Percentiles rank a stretch among this genome's conserved stretches.
These are phyloP conservation scores for Dacryopinax primogenitus DNA, from an alignment of 768 basidiomycete genomes.

Conservation along the genomic window DNA sequence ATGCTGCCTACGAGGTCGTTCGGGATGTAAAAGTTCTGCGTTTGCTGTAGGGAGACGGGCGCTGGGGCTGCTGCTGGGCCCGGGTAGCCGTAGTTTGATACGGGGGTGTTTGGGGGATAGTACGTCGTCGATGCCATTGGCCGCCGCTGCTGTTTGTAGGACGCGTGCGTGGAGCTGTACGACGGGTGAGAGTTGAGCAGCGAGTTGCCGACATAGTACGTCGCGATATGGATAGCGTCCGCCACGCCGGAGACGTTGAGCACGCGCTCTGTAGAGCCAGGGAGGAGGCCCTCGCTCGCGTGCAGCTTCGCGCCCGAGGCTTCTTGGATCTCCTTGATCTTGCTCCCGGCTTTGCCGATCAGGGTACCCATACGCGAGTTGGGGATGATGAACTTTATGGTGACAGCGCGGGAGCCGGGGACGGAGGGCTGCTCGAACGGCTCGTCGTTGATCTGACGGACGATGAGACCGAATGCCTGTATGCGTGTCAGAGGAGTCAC, in stretches of 20 bases:
- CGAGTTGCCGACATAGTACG: slow-evolving; percentile 98
- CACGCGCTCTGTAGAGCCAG: slow-evolving; percentile 98
- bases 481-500: not conserved
- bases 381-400: slow-evolving; percentile 99
- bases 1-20: slow-evolving; percentile 95
- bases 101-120: slow-evolving; percentile 23
- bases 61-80: slow-evolving; percentile 24
- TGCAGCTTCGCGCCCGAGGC: slow-evolving; percentile 92
- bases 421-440: slow-evolving; percentile 96
- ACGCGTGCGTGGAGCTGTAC: slow-evolving; percentile 39
- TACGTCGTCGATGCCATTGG: slow-evolving; percentile 49
- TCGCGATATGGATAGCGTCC: slow-evolving; percentile 97
- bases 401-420: slow-evolving; percentile 93
- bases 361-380: slow-evolving; percentile 99
- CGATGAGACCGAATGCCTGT: slow-evolving; percentile 96
- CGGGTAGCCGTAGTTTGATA: slow-evolving; percentile 11
- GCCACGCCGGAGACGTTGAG: slow-evolving; percentile 96
- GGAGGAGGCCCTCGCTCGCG: slow-evolving; percentile 95
- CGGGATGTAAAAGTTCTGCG: slow-evolving; percentile 96
- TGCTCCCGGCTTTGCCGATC: slow-evolving; percentile 92
- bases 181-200: slow-evolving; percentile 69
- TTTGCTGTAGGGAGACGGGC: slow-evolving; percentile 55
- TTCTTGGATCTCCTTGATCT: slow-evolving; percentile 99
- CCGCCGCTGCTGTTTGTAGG: slow-evolving; percentile 24
- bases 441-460: slow-evolving; percentile 96